Evolutionary conservation across 768 basidiomycete species (phyloP).

Genomic region (Termitomyces sp.): DNA sequence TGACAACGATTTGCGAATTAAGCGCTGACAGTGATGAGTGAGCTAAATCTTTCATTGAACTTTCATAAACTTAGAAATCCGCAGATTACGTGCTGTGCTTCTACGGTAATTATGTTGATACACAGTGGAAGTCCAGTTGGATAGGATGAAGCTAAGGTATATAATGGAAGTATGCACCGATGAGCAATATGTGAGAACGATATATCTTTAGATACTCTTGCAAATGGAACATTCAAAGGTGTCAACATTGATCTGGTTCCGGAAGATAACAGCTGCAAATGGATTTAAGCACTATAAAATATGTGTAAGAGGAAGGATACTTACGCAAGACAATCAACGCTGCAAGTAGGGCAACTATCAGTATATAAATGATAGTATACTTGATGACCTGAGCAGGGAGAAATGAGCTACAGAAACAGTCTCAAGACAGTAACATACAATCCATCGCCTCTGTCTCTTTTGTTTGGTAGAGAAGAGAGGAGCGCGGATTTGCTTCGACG

Average conservation of each 20-base stretch:
- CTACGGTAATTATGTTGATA: conserved; percentile 20
- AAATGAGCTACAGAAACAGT: background rate
- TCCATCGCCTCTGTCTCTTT: conserved; percentile 89
- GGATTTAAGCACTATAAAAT: background rate
- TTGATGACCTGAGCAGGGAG: conserved; percentile 57
- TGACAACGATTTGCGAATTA: no score
- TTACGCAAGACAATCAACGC: conserved; percentile 81
- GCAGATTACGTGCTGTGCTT: conserved; percentile 12
- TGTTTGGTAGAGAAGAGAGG: conserved; percentile 94
- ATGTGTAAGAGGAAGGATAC: conserved; percentile 26
- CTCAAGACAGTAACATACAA: conserved; percentile 43
- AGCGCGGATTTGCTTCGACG: conserved; percentile 90
- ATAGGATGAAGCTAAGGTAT: conserved; percentile 19
- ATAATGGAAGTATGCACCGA: conserved; percentile 13
- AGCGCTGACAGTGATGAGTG: background rate
- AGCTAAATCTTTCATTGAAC: background rate
- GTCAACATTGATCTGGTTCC: conserved; percentile 52
- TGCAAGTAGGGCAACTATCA: conserved; percentile 73
- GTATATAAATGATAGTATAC: conserved; percentile 78
- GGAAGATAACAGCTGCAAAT: conserved; percentile 73
- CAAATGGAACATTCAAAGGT: conserved; percentile 79
- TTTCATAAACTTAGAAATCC: background rate
- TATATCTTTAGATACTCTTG: conserved; percentile 73
- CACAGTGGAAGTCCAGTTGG: conserved; percentile 16
- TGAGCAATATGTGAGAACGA: conserved; percentile 19